A percentile compares a stretch with the other conserved stretches of the same genome.
Evolutionary conservation across 108 stramenopile genomes (phyloP).

Genomic region (Aurantiochytrium sp.): DNA sequence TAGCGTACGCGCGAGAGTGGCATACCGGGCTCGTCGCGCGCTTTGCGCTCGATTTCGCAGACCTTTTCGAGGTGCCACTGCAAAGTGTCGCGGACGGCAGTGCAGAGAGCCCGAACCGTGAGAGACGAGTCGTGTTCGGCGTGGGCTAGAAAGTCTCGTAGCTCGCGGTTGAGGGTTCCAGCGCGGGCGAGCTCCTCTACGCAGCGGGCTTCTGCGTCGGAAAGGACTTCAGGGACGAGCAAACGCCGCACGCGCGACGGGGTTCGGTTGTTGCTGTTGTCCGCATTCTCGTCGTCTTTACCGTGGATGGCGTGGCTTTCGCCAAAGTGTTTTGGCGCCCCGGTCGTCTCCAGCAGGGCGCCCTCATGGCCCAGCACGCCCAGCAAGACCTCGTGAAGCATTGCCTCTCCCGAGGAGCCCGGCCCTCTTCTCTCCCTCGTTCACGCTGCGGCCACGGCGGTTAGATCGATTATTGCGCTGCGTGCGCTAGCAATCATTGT

Average conservation of each 20-base stretch:
- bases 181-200: neutral
- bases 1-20: neutral
- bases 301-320: neutral
- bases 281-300: neutral
- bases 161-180: neutral
- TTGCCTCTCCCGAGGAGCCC: neutral
- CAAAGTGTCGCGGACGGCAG: neutral
- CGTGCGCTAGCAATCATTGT: too few relatives aligned
- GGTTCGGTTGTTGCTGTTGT: neutral
- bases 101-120: neutral
- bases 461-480: too few relatives aligned
- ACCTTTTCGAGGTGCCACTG: neutral
- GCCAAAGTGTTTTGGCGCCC: neutral
- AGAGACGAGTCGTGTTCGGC: neutral
- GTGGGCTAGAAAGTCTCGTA: neutral
- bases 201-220: neutral
- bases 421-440: too few relatives aligned
- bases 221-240: neutral
- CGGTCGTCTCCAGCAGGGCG: neutral
- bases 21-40: neutral
- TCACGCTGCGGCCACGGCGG: too few relatives aligned
- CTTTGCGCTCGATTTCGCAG: neutral
- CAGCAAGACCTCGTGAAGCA: slow-evolving; percentile 7
- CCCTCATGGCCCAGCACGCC: neutral
- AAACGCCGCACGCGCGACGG: neutral